Base-by-base conservation (phyloP, 345 rosid species). In the Aethionema arabicum region DNA sequence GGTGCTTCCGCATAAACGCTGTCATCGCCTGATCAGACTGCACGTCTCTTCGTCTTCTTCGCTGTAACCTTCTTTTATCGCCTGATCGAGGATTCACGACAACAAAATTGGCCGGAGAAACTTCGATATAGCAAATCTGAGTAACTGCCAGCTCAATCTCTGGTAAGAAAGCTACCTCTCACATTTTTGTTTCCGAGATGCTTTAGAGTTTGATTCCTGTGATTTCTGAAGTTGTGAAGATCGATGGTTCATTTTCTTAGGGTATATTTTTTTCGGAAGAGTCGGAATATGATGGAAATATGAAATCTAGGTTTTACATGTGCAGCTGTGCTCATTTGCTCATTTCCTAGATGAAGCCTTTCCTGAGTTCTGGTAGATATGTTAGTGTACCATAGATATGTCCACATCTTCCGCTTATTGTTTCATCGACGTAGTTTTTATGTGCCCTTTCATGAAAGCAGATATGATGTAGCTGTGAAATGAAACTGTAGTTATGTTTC, bases 21-120 rank as follows among this genome's bases (percentile, higher is more conserved):
- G 69, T 70, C 74, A 50, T 70, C 74, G 69, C 74, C 74, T 64
- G 70, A 63, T 70, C 74, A 70, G 65, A 64, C 65, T 57, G 64
- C 74, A 70, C 70, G 69, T 63, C 41, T 63, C 74, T 42, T 70
- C 21, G 10, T 31, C 48, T 37, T 39, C 63, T 13, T 68, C 65
- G 69, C 57, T 51, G 74, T 70, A 21, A 56, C 70, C 65, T 50
- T 64, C 74, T 57, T 46, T 49, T 57, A 21, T 54, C 47, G 1
- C 52, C 14, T 63, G 51, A 64, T 64, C 74, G 60, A 64, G 55
- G 58, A 56, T 56, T 59, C 36, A 64, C 27, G 27, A 21, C 27
- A 21, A 21, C 27, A 21, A 21, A 21, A 43, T 64, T 70, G 55
- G 50, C 55, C 60, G 60, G 69, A 57, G 10, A 33, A 63, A 42